Evolutionary conservation across 192 early-diverging fungal species (phyloP), one percentile per base, ranked within the genome.

Genomic region (Funneliformis mosseae): DNA sequence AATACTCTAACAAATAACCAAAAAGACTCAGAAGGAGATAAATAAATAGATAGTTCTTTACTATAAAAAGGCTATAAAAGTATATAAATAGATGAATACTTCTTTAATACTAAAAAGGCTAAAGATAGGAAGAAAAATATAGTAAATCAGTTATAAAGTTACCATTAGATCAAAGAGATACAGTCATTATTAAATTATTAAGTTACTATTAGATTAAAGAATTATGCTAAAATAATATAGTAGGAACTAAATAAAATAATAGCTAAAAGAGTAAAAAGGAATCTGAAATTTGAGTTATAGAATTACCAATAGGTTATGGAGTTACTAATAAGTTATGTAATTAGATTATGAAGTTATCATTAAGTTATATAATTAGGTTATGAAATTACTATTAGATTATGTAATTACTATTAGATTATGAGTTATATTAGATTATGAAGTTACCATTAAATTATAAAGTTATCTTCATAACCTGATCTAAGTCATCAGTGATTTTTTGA

Each of bases 401-500:
- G n/a, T n/a, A n/a, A n/a, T n/a, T n/a, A n/a, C n/a, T n/a, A n/a
- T n/a, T n/a, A n/a, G n/a, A n/a, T n/a, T n/a, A n/a, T n/a, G n/a
- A n/a, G n/a, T n/a, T n/a, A n/a, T n/a, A n/a, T 62, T 62, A 62
- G 61, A 25, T 62, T 62, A 62, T 62, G 61, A 62, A 62, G 9
- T 62, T 62, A 62, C 61, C 61, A 25, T 62, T 62, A 62, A 62
- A 9, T 62, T 62, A 62, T 62, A 11, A 7, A 25, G 11, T 62
- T 62, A 62, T 11, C 61, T 62, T 23, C 61, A 62, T 62, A 62
- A 62, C 61, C 61, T 62, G n/a, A n/a, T n/a, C n/a, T n/a, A n/a
- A n/a, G 61, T 62, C 61, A 25, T 11, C 61, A 25, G 61, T 25
- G 11, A 62, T 9, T 62, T 9, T 62, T 62, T 62, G 25, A 62